Evolutionary conservation across 1,284 basidiomycete genomes (phyloP), one percentile per base, ranked within the genome.

Genomic region (Ceratobasidium sp.): DNA sequence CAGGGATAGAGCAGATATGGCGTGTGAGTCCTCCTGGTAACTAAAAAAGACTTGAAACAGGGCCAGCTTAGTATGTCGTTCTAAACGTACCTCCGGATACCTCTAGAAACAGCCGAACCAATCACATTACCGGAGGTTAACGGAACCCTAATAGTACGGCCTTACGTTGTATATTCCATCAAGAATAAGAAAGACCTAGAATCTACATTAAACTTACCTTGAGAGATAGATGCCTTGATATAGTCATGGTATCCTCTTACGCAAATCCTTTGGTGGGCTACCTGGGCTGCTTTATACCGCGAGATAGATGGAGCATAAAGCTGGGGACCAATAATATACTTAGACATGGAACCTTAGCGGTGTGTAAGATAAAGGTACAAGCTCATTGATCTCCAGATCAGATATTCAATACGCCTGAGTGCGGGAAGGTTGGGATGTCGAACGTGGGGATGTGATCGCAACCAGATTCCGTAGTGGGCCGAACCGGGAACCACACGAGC

Each of bases 21-120:
- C 83, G 76, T 92, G 88, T 74, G 92, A 91, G 79, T 97, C 94
- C 81, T 96, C 94, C 79, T 96, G 94, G 75, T 94, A 80, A 28
- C 84, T 87, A 75, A 3, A n/a, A 0, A n/a, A 18, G 43, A 21
- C 73, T 64, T 53, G 21, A 53, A 48, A 61, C 18, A 58, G 48
- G 30, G 43, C 36, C 64, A 48, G 10, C 10, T 32, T 16, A 48
- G 36, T 43, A 3, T 28, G 1, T 23, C 46, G 73, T 30, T n/a
- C 60, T 1, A 48, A 61, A 76, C 83, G 48, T 79, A 91, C 92
- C 84, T 84, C 81, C 92, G 84, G 75, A 88, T 88, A 34, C 93
- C 93, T 62, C 93, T 86, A 53, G 91, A 91, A 62, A 86, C 87
- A n/a, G 87, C 87, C 48, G 90, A 83, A 14, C 93, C 93, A 71